A percentile compares a stretch with the other conserved stretches of the same genome.
Conservation (phyloP, 495 filamentous ascomycete species). For the Copromyces sp. region DNA sequence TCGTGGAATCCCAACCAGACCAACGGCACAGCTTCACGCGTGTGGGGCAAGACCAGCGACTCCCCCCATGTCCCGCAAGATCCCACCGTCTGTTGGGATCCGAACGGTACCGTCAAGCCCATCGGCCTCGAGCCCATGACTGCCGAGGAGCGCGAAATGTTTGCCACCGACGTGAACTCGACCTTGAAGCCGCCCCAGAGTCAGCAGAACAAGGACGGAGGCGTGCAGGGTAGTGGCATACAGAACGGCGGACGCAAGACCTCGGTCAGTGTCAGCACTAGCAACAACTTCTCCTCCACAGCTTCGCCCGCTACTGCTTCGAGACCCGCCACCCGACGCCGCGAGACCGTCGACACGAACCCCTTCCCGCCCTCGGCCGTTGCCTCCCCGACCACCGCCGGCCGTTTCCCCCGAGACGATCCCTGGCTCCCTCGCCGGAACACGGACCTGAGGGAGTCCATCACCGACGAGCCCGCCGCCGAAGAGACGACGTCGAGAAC, state of each 20-base stretch:
- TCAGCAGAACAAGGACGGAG: slow-evolving; percentile 59
- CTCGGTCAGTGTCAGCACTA: slow-evolving; percentile 54
- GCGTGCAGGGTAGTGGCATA: slow-evolving; percentile 31
- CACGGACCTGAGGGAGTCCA: slow-evolving; percentile 43
- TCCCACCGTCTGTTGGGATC: slow-evolving; percentile 81
- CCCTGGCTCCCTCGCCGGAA: slow-evolving; percentile 62
- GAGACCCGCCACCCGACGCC: slow-evolving; percentile 64
- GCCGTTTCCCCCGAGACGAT: slow-evolving; percentile 40
- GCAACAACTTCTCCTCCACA: slow-evolving; percentile 35
- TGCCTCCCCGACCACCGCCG: slow-evolving; percentile 38
- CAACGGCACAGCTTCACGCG: slow-evolving; percentile 50
- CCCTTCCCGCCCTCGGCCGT: slow-evolving; percentile 44
- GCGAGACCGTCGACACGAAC: slow-evolving; percentile 80
- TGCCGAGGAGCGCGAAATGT: slow-evolving; percentile 75
- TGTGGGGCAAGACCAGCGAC: slow-evolving; percentile 73
- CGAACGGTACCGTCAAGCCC: slow-evolving; percentile 59
- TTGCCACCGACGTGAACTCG: slow-evolving; percentile 82
- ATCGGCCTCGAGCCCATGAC: slow-evolving; percentile 68
- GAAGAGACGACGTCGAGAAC: slow-evolving; percentile 27
- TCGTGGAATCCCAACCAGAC: slow-evolving; percentile 65
- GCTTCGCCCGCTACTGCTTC: slow-evolving; percentile 52
- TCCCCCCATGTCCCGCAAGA: slow-evolving; percentile 42
- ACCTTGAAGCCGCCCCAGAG: slow-evolving; percentile 69
- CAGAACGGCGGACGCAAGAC: slow-evolving; percentile 53
- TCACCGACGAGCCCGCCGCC: slow-evolving; percentile 39